Conservation (phyloP, 768 basidiomycete species). For the Phaffia australis region DNA sequence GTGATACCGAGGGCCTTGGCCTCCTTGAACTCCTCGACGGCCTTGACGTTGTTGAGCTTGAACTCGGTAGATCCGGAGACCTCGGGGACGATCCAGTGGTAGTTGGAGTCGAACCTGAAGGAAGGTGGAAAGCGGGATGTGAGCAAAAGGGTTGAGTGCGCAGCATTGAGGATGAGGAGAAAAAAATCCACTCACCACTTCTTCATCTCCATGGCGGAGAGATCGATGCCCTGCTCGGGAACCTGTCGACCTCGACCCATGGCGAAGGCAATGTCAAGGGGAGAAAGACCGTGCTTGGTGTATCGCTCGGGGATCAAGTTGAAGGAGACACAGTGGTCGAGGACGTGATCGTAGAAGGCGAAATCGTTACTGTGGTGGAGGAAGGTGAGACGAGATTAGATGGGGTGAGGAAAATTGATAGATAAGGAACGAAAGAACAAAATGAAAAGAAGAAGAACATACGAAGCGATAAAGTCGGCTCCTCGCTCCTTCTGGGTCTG, state of each 20-base stretch:
- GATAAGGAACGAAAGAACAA: neutral
- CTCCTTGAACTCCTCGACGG: slow-evolving; percentile 85
- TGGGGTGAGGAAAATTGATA: neutral
- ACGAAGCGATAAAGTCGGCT: slow-evolving; percentile 62
- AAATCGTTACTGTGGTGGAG: neutral
- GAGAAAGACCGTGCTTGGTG: slow-evolving; percentile 67
- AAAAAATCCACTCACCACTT: slow-evolving; percentile 64
- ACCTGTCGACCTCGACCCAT: slow-evolving; percentile 97
- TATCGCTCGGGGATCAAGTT: slow-evolving; percentile 66
- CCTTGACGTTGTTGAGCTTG: slow-evolving; percentile 92
- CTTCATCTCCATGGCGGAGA: slow-evolving; percentile 97
- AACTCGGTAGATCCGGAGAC: slow-evolving; percentile 81
- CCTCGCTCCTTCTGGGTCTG: slow-evolving; percentile 53
- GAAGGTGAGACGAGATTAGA: neutral
- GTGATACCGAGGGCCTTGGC: slow-evolving; percentile 76
- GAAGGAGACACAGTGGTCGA: slow-evolving; percentile 92
- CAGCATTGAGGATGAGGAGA: neutral
- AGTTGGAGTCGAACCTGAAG: slow-evolving; percentile 91
- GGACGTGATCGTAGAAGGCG: slow-evolving; percentile 45
- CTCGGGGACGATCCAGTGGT: slow-evolving; percentile 97
- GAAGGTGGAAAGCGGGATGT: neutral
- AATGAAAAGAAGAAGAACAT: neutral
- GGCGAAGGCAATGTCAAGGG: slow-evolving; percentile 93
- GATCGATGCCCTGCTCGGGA: slow-evolving; percentile 71
- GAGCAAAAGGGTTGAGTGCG: neutral